Base-by-base conservation (phyloP, 2,329 filamentous ascomycete species). In the Xylaria sp. region DNA sequence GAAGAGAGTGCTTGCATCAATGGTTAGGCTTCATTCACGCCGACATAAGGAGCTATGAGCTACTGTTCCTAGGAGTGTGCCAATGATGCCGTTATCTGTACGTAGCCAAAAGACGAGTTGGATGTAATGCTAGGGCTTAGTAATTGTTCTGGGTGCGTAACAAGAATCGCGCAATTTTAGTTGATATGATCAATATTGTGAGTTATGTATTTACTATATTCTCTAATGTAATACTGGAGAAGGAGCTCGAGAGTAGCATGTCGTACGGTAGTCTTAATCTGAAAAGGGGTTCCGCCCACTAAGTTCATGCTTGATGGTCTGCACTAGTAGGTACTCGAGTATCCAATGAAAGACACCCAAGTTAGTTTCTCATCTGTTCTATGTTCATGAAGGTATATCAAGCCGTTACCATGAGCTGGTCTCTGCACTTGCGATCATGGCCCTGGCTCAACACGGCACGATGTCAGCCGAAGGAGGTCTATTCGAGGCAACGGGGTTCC, bases 381-480 rank as follows among this genome's bases (percentile, higher is more conserved):
- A 18, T 49, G 43, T 31, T 39, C 31, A 41, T 39, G 9, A 5
- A 56, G 51, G 43, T 57, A 51, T 28, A 41, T 36, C 13, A 18
- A 43, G 28, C 20, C 15, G 20, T 43, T 25, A 41, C 36, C 15
- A 10, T 46, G 15, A 25, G 12, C 28, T 41, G 25, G 8, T 39
- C 7, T 25, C 9, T 62, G 31, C 20, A 28, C 33, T 25, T 39
- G n/a, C 12, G 13, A 18, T 55, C n/a, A 33, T 57, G 20, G 36
- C 7, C 57, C 33, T 23, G 39, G 43, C 33, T 60, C 36, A 58
- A 13, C 20, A 49, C 55, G 63, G 67, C 63, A 59, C 52, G 48
- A 63, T 49, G 31, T 62, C 48, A 48, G 59, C 59, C 59, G 39
- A 60, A 51, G 63, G 63, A 60, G 63, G 58, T 60, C 59, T 55